Evolutionary conservation across 2,329 filamentous ascomycete genomes (phyloP), one percentile per base, ranked within the genome.

Genomic region (Calonectria multiphialidica): DNA sequence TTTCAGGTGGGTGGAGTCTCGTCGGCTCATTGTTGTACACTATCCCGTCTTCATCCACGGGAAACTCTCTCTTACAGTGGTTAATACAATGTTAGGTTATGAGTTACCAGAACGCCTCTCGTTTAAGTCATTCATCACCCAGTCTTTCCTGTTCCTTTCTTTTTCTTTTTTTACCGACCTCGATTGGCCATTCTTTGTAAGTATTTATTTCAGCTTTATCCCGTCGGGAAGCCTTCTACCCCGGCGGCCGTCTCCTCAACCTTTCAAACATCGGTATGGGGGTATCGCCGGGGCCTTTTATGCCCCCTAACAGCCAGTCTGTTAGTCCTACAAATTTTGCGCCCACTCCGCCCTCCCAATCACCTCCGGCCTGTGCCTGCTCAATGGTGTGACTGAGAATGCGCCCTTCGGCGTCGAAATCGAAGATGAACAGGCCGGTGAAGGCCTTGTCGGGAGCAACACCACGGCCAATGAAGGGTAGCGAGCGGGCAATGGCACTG

Each of bases 301-400:
- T 93, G 63, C 93, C 93, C 2, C 96, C 95, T 45, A 98, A 87
- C 75, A 99, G 85, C 96, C 97, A 98, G 82, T 99, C 97, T 18
- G 97, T 98, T 76, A 98, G 86, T 16, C 94, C 95, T 18, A 98
- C 95, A 23, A 99, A 94, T 80, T 93, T 94, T 25, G 94, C 93
- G 30, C 94, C 91, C n/a, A 93, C 86, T 18, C 91, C 95, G 74
- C 91, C 91, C 79, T 98, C 96, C 91, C 93, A 97, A 72, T 95
- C 91, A 45, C 93, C 91, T 18, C 93, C 92, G 79, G 97, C 93
- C 79, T 98, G 94, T 1, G 94, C 94, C 84, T 98, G 94, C 84
- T 99, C 97, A 79, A 99, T 98, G 0, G 95, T 98, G 83, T 98
- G 97, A 77, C 91, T 95, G 59, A 94, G 84, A 42, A 99, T 91